A percentile compares a stretch with the other conserved stretches of the same genome.
Conservation (phyloP, 129 eudicot species). For the Artemisia annua region DNA sequence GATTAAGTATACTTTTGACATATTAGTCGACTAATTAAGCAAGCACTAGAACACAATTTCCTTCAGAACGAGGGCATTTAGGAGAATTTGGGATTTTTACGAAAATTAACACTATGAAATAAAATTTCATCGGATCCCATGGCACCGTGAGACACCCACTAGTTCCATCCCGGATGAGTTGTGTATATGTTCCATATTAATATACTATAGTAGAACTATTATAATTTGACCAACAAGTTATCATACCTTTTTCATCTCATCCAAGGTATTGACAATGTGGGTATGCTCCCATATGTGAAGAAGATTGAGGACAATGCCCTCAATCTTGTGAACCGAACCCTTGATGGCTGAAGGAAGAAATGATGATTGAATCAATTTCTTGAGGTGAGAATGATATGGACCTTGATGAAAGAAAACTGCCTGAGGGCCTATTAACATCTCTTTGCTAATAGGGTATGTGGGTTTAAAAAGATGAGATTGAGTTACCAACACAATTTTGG, state of each 20-base stretch:
- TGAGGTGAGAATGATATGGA: slow-evolving; percentile 62
- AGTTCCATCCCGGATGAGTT: too few relatives aligned
- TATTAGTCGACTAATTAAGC: too few relatives aligned
- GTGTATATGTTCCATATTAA: not conserved
- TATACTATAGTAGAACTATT: not conserved
- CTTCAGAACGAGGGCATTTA: too few relatives aligned
- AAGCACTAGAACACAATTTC: too few relatives aligned
- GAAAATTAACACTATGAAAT: too few relatives aligned
- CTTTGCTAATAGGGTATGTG: slow-evolving; percentile 83
- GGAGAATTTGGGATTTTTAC: too few relatives aligned
- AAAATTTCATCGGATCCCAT: too few relatives aligned
- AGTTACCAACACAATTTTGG: slow-evolving; percentile 54
- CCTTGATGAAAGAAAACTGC: slow-evolving; percentile 96
- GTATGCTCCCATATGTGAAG: slow-evolving; percentile 47
- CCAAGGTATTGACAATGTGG: slow-evolving; percentile 49
- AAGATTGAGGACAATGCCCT: slow-evolving; percentile 42
- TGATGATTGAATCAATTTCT: slow-evolving; percentile 59
- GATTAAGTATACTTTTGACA: too few relatives aligned
- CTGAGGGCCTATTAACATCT: slow-evolving; percentile 65
- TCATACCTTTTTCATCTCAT: slow-evolving; percentile 73
- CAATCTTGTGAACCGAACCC: slow-evolving; percentile 42
- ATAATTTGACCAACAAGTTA: slow-evolving; percentile 1
- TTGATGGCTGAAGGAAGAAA: slow-evolving; percentile 58
- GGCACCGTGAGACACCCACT: too few relatives aligned
- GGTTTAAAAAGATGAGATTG: slow-evolving; percentile 90